These are phyloP conservation scores for Aureobasidium uvarum DNA, from an alignment of 2,329 filamentous ascomycete genomes.

Conservation along the genomic window DNA sequence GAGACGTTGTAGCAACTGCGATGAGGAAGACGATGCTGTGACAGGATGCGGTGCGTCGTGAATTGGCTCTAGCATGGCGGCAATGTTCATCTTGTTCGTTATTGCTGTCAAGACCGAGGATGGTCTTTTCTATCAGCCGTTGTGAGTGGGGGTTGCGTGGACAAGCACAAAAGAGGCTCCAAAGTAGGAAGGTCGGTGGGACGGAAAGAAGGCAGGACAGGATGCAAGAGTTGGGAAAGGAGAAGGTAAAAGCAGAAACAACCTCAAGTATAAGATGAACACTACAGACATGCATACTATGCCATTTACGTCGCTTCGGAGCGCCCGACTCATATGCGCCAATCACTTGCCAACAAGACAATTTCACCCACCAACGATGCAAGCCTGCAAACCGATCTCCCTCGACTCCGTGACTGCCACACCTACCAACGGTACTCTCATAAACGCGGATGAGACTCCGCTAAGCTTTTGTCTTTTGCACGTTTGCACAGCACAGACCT, in stretches of 20 bases:
- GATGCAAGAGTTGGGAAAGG: background rate
- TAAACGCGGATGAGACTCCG: background rate
- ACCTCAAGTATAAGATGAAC: background rate
- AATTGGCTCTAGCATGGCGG: constrained; percentile 7
- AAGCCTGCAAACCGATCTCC: background rate
- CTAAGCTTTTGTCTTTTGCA: background rate
- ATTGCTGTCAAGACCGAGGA: background rate
- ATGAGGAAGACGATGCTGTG: background rate
- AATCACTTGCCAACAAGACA: background rate
- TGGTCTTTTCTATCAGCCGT: background rate
- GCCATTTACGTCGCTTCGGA: background rate
- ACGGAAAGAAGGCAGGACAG: background rate
- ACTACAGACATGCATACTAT: background rate
- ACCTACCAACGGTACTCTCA: background rate
- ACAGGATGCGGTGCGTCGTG: background rate
- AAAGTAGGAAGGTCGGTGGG: no score
- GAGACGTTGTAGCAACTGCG: background rate
- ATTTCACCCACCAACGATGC: background rate
- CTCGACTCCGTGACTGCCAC: background rate
- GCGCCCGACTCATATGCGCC: background rate
- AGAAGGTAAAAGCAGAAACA: background rate
- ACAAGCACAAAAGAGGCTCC: background rate
- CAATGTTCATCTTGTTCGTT: constrained; percentile 4
- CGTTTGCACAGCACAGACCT: background rate
- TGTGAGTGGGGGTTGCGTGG: background rate